Conservation (phyloP, 2,329 filamentous ascomycete species). For the Fusarium solani-melongenae region DNA sequence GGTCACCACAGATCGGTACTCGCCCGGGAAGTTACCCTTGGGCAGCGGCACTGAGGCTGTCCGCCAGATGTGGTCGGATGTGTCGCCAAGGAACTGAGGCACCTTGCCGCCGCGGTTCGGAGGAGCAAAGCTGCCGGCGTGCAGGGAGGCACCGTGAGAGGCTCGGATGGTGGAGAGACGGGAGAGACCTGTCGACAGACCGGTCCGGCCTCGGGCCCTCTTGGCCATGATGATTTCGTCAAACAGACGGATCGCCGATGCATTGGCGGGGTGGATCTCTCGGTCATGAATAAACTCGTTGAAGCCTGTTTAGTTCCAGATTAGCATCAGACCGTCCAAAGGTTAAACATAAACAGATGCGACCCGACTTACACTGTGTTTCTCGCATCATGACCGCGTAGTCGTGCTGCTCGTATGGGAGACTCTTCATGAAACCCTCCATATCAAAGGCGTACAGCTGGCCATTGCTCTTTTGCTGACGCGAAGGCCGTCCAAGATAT, state of each 20-base stretch:
- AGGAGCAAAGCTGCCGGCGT: constrained; percentile 50
- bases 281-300: constrained; percentile 89
- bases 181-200: constrained; percentile 72
- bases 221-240: constrained; percentile 88
- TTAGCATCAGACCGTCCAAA: constrained; percentile 7
- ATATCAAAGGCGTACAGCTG: constrained; percentile 74
- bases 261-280: constrained; percentile 71
- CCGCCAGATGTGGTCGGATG: constrained; percentile 83
- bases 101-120: constrained; percentile 54
- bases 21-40: constrained; percentile 70
- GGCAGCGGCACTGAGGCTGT: constrained; percentile 70
- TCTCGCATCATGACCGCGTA: constrained; percentile 73
- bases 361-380: constrained; percentile 66
- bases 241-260: constrained; percentile 79
- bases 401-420: constrained; percentile 74
- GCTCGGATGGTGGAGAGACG: constrained; percentile 70
- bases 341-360: not conserved
- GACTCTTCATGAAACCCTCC: constrained; percentile 72
- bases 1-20: constrained; percentile 70
- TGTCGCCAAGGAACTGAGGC: constrained; percentile 75
- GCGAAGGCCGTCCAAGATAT: constrained; percentile 67
- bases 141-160: constrained; percentile 62
- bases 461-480: constrained; percentile 69
- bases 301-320: constrained; percentile 56
- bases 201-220: constrained; percentile 72